Evolutionary conservation across 1,139 yeast species (phyloP), one percentile per base, ranked within the genome.

Genomic region (Hyphopichia pseudoburtonii): DNA sequence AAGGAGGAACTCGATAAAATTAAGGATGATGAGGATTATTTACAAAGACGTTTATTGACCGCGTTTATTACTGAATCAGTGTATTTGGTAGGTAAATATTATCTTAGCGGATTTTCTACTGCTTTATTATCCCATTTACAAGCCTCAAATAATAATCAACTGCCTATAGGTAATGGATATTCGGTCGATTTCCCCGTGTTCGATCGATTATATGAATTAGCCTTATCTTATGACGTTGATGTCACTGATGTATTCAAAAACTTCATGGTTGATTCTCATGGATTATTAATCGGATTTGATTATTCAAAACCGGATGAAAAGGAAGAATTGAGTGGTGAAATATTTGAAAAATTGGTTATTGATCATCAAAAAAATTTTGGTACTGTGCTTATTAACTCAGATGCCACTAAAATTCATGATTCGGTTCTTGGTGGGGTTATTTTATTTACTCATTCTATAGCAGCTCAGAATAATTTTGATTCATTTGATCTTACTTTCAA

Each of bases 151-250:
- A 38, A 40, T 18, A 32, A 24, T 38, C 50, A 15, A 23, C 18
- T 7, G 14, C 12, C 16, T 21, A n/a, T n/a, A 12, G 23, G 18
- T 9, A 18, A 30, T 32, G 52, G 49, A n/a, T 46, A 32, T 40
- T 38, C 38, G 18, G 41, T 52, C n/a, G 50, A 46, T 3, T 37
- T 48, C 12, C 47, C 51, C 0, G 57, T 61, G 2, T 42, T 69
- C 17, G 70, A 70, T 26, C 64, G 89, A 37, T 51, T 78, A n/a
- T 60, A 66, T 26, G 78, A 76, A 42, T 64, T 86, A 45, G 70
- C 82, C 1, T 52, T 66, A 31, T 78, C 89, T 12, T 76, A 70
- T 58, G 97, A 89, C 56, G 52, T 88, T 36, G 78, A 82, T 37
- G 60, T 81, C 24, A 57, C 60, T 9, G 54, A 53, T 1, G 57